Base-by-base conservation (phyloP, 345 rosid species). In the Hirschfeldia incana region DNA sequence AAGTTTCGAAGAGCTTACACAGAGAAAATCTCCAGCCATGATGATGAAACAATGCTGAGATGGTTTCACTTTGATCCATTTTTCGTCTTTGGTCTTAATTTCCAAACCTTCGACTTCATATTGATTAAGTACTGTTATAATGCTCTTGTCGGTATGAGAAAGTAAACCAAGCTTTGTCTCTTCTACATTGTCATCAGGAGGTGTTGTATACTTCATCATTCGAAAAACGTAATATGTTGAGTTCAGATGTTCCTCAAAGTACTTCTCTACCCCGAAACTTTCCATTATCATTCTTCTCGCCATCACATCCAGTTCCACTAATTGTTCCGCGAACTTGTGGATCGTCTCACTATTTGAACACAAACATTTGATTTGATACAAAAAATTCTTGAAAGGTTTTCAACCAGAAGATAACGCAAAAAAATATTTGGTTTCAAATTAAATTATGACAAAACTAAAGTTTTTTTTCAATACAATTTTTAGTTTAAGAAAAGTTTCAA, bases 201-300 rank as follows among this genome's bases (percentile, higher is more conserved):
- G 29, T 73, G 64, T 0, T 73, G 57, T 46, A 44, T 79, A 79
- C 11, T 73, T 63, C 78, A 69, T 74, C 66, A 74, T 13, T 36
- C 74, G 65, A 29, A 69, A 7, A 2, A 67, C 15, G 42, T 84
- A 85, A 67, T 73, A 65, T 0, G 84, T 83, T 0, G 86, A 77
- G 2, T 70, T 81, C 0, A 70, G 32, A 76, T 83, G 83, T 7
- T 85, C 84, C 6, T 83, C 86, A 36, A 77, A 67, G 69, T 83
- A 71, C 49, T 85, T 78, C 55, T 79, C 85, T 53, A 83, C 53
- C 1, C 89, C 89, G 59, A 83, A 86, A 75, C 88, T 86, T 72
- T 89, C 90, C 44, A 88, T 81, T 62, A 91, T 73, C 92, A 88
- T 89, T 78, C 79, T 73, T 76, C 64, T 86, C 84, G 86, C 89